A percentile compares a stretch with the other conserved stretches of the same genome.
Evolutionary conservation across 345 rosid species (phyloP).

Genomic region (Dimocarpus longan): DNA sequence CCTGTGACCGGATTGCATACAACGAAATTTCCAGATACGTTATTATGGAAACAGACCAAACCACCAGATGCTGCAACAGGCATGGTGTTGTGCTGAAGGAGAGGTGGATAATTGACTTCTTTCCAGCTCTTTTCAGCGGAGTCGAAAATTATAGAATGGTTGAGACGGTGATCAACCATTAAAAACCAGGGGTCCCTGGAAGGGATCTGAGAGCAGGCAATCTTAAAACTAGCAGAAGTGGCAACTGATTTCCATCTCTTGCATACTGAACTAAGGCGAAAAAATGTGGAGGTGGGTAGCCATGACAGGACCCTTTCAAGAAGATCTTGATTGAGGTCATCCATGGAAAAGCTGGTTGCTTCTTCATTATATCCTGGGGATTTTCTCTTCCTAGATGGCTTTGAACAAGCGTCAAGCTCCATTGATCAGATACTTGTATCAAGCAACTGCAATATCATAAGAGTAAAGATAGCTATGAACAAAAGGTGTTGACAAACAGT

Average conservation of each 20-base stretch:
- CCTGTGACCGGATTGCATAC: constrained; percentile 73
- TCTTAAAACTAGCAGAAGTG: constrained; percentile 67
- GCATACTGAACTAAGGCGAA: constrained; percentile 72
- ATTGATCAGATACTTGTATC: constrained; percentile 24
- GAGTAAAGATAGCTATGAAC: neutral
- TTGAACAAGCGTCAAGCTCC: constrained; percentile 35
- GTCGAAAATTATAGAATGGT: constrained; percentile 58
- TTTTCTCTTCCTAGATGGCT: constrained; percentile 59
- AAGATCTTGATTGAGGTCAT: constrained; percentile 73
- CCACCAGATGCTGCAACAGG: constrained; percentile 87
- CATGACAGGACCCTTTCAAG: constrained; percentile 85
- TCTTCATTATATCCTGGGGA: constrained; percentile 32
- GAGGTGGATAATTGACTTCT: constrained; percentile 40
- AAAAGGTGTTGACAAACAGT: neutral
- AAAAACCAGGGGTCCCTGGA: constrained; percentile 84
- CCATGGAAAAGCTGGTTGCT: constrained; percentile 46
- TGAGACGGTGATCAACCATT: constrained; percentile 53
- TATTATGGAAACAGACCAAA: constrained; percentile 60
- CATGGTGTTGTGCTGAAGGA: constrained; percentile 33
- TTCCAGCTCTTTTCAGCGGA: constrained; percentile 70
- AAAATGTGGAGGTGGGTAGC: constrained; percentile 74
- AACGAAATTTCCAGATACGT: constrained; percentile 45
- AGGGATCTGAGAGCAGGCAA: constrained; percentile 73
- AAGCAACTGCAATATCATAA: constrained; percentile 22
- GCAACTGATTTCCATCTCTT: constrained; percentile 79